phyloP scores from a whole-genome alignment of 225 moss, liverwort and hornwort genomes.

The Pseudisothecium myosuroides region DNA sequence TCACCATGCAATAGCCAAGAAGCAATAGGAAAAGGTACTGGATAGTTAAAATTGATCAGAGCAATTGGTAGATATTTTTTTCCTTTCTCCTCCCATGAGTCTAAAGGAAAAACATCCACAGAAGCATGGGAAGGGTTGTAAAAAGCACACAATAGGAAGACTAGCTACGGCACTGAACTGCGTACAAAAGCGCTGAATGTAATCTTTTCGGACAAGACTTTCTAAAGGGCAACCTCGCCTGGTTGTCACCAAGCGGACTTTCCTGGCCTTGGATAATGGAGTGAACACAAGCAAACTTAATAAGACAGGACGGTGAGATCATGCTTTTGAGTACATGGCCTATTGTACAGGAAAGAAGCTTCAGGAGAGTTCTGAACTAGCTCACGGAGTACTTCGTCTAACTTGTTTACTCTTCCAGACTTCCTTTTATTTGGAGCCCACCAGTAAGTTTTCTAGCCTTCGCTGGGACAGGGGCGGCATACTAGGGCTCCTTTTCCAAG shows the following conservation, averaged over 20 bases:
- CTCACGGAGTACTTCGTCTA: neutral
- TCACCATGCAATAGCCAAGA: neutral
- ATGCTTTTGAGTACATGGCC: neutral
- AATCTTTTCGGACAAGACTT: neutral
- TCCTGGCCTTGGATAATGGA: neutral
- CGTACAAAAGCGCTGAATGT: neutral
- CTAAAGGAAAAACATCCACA: neutral
- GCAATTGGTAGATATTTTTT: neutral
- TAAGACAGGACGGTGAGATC: neutral
- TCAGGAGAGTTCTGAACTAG: neutral
- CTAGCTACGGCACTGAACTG: neutral
- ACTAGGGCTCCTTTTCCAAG: neutral
- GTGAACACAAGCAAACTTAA: neutral
- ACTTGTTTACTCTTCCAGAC: neutral
- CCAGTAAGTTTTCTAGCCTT: neutral
- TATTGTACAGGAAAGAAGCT: neutral
- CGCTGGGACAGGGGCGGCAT: neutral
- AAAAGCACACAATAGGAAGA: neutral
- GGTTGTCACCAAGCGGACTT: neutral
- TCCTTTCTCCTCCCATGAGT: neutral
- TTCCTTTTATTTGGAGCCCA: neutral
- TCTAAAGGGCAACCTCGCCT: neutral
- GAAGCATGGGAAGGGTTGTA: neutral
- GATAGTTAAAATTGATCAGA: neutral
- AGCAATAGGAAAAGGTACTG: neutral